Conservation (phyloP, 2,329 filamentous ascomycete genomes). For the Epichloe sp. region DNA sequence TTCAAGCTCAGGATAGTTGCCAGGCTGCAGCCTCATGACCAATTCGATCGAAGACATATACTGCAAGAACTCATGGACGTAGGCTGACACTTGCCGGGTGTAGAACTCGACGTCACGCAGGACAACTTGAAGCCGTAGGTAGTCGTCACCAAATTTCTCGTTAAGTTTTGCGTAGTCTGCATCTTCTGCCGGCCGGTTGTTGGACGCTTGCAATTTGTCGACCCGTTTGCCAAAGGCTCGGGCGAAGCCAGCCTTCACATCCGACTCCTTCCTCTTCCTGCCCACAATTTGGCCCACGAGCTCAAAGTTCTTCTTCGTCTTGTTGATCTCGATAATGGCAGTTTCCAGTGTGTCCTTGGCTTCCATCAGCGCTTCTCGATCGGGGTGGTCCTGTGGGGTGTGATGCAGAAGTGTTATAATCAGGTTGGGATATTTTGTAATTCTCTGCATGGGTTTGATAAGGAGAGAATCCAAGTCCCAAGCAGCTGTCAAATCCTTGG, state of each 20-base stretch:
- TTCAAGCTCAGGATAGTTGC: conserved; percentile 70
- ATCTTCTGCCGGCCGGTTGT: conserved; percentile 56
- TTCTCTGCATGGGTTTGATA: conserved; percentile 90
- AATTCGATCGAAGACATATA: conserved; percentile 73
- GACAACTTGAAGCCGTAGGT: conserved; percentile 82
- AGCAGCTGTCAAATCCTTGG: conserved; percentile 80
- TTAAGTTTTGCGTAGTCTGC: conserved; percentile 66
- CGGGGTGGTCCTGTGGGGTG: conserved; percentile 73
- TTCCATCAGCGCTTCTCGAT: conserved; percentile 49
- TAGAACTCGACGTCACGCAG: conserved; percentile 91
- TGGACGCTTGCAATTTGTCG: conserved; percentile 63
- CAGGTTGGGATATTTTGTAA: conserved; percentile 85
- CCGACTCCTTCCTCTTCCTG: conserved; percentile 76
- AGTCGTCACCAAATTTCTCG: conserved; percentile 84
- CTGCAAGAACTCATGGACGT: conserved; percentile 68
- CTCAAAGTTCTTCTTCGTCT: conserved; percentile 88
- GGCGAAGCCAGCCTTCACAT: conserved; percentile 70
- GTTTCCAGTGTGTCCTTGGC: conserved; percentile 43
- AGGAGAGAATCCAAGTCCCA: conserved; percentile 95
- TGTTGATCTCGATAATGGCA: conserved; percentile 79
- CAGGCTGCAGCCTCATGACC: conserved; percentile 59
- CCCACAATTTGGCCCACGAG: conserved; percentile 80
- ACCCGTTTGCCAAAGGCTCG: conserved; percentile 84
- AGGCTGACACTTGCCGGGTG: conserved; percentile 65
- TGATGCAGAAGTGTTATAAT: conserved; percentile 67